Base-by-base conservation (phyloP, 352 stramenopile species). In the Globisporangium barbulae region DNA sequence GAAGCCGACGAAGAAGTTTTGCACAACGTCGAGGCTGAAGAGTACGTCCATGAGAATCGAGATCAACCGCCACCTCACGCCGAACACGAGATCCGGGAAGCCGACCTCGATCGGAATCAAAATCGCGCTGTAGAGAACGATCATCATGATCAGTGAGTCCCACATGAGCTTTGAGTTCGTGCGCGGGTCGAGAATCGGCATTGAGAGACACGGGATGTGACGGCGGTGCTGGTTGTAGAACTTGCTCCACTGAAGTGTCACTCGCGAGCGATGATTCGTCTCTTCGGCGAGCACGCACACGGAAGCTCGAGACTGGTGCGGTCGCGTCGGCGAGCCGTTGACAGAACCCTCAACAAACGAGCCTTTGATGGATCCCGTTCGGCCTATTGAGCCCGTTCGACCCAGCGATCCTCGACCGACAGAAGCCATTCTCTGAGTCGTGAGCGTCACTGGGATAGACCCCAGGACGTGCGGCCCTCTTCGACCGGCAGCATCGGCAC, bases 121-220 rank as follows among this genome's bases (percentile, higher is more conserved):
- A 12, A 93, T 72, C 7, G 83, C 81, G 19, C 81, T 90, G 62
- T 93, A 93, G 2, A 93, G 67, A 17, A 92, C 79, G 30, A 90
- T 65, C 6, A 79, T 15, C 81, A 93, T 93, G 58, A 92, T 71
- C 39, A 93, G 59, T 35, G 76, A 71, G 47, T 91, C 83, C 83
- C 83, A 91, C 42, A 64, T 65, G 33, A 91, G 69, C 57, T 88
- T 90, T 6, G 55, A 63, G 13, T 76, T 85, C 64, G 72, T 81
- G 7, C 78, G 73, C 21, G 83, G 83, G 33, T 91, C 80, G 6
- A 91, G 50, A 5, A 91, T 54, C 1, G 80, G 75, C 1, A 81
- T 6, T 17, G 66, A 68, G 1, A 84, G 52, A 21, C 62, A 79
- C n/a, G 62, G 56, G 2, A 83, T 54, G 21, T 50, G 61, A 0